A percentile compares a stretch with the other conserved stretches of the same genome.
Evolutionary conservation across 352 stramenopile species (phyloP).

Genomic region (Thalassiosira exigua): DNA sequence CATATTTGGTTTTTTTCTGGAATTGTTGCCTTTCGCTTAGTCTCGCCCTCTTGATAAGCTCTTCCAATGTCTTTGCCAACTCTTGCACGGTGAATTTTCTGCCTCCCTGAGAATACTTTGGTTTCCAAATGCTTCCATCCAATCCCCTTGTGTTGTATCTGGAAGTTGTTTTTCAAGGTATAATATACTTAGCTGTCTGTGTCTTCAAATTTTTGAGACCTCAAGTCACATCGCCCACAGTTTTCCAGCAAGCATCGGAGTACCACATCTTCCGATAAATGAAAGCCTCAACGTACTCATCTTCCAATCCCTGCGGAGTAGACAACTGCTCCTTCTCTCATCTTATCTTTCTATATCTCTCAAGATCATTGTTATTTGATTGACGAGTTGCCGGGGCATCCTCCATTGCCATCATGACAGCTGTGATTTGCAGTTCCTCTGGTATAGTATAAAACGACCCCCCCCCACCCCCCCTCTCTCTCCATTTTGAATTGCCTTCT

Average conservation of each 20-base stretch:
- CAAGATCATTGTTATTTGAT: neutral
- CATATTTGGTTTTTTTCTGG: neutral
- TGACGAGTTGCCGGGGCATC: neutral
- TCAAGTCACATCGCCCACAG: neutral
- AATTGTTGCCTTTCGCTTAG: neutral
- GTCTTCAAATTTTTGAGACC: conserved; percentile 21
- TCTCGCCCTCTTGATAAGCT: neutral
- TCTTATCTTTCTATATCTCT: conserved; percentile 14
- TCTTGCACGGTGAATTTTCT: neutral
- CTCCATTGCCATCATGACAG: neutral
- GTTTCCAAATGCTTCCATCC: conserved; percentile 20
- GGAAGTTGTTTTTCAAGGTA: conserved; percentile 35
- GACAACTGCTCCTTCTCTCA: neutral
- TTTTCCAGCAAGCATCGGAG: conserved; percentile 36
- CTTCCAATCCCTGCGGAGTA: conserved; percentile 8
- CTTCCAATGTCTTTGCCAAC: neutral
- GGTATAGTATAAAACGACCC: conserved; percentile 29
- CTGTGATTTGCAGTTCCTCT: conserved; percentile 13
- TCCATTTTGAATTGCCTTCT: conserved; percentile 2
- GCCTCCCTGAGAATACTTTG: conserved; percentile 28
- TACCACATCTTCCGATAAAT: conserved; percentile 29
- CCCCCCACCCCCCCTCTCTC: too few relatives aligned
- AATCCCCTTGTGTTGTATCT: conserved; percentile 25
- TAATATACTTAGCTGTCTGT: conserved; percentile 12
- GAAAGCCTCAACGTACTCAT: conserved; percentile 23